A percentile compares a stretch with the other conserved stretches of the same genome.
phyloP scores from a whole-genome alignment of 2,329 filamentous ascomycete species.

The Hymenoscyphus fructigenus region DNA sequence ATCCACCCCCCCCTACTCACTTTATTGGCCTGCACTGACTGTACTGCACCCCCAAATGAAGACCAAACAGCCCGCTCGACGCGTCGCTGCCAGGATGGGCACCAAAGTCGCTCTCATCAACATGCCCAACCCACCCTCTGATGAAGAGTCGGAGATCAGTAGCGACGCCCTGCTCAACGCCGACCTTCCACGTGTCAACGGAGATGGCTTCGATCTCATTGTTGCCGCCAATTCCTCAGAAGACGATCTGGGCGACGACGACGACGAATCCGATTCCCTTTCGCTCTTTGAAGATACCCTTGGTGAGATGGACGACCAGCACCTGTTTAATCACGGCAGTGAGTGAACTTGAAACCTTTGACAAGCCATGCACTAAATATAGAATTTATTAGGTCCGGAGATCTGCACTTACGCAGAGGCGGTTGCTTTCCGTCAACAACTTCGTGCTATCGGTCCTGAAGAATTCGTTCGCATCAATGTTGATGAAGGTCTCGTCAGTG shows the following conservation, averaged over 20 bases:
- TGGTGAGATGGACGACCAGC: slow-evolving; percentile 45
- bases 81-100: no score
- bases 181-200: background rate
- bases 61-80: background rate
- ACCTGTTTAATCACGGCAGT: slow-evolving; percentile 44
- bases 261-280: slow-evolving; percentile 39
- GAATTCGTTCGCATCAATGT: slow-evolving; percentile 75
- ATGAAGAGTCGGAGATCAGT: background rate
- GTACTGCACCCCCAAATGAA: background rate
- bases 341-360: slow-evolving; percentile 19
- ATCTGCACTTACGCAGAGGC: slow-evolving; percentile 68
- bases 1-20: background rate
- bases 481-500: slow-evolving; percentile 66
- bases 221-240: background rate
- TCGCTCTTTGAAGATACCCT: slow-evolving; percentile 49
- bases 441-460: slow-evolving; percentile 74
- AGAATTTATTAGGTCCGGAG: slow-evolving; percentile 24
- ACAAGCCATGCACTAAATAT: slow-evolving; percentile 28
- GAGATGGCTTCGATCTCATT: background rate
- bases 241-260: background rate
- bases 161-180: slow-evolving; percentile 4
- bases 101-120: no score
- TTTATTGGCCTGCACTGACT: background rate
- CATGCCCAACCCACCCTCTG: no score
- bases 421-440: slow-evolving; percentile 63